These are phyloP conservation scores for Acanthamoeba healyi DNA, from an alignment of 208 protist species.

Conservation along the genomic window DNA sequence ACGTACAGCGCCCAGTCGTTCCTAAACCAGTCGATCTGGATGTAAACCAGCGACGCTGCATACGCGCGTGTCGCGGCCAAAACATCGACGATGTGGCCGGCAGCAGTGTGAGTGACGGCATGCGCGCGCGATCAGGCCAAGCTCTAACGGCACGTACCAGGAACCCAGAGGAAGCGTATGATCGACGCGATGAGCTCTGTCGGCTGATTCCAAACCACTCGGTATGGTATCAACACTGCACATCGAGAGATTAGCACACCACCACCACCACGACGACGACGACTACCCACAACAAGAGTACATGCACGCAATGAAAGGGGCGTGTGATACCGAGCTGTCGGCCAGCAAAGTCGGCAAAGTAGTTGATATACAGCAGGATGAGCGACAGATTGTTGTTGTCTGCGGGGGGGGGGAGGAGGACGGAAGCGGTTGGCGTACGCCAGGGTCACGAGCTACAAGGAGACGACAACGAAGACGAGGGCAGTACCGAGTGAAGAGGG, in stretches of 20 bases:
- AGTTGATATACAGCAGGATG: conserved; percentile 62
- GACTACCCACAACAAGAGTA: too few relatives aligned
- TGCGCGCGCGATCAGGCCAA: too few relatives aligned
- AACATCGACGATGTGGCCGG: neutral
- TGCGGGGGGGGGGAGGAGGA: neutral
- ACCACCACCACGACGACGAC: too few relatives aligned
- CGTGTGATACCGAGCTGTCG: conserved; percentile 30
- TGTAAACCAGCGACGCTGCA: conserved; percentile 26
- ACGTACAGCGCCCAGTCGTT: conserved; percentile 65
- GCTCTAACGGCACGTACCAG: neutral
- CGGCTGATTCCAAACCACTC: conserved; percentile 58
- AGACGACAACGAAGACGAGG: neutral
- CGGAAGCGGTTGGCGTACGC: neutral
- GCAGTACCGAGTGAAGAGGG: neutral
- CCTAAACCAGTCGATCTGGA: neutral
- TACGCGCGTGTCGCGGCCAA: neutral
- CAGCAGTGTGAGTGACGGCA: too few relatives aligned
- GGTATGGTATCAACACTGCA: conserved; percentile 50
- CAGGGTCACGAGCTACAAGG: too few relatives aligned
- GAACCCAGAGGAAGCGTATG: conserved; percentile 59
- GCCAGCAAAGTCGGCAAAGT: conserved; percentile 61
- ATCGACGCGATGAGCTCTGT: conserved; percentile 19
- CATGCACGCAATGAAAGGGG: too few relatives aligned
- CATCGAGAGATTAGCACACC: neutral
- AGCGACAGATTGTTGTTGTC: conserved; percentile 31